Conservation (phyloP, 2,329 filamentous ascomycete genomes). For the Diplodia intermedia region DNA sequence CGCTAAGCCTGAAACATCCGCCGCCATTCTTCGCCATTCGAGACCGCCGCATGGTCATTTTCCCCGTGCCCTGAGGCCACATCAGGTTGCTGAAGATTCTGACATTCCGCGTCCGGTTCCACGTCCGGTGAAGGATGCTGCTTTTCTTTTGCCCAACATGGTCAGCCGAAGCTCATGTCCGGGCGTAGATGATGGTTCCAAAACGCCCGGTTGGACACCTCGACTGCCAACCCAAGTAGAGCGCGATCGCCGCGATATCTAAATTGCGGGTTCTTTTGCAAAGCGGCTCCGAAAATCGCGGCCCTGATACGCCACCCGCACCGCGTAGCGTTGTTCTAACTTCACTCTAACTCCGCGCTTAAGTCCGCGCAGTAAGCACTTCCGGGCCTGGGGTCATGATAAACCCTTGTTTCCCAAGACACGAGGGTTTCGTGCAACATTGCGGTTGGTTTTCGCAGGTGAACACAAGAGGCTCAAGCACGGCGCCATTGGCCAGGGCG, state of each 20-base stretch:
- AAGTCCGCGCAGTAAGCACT: background rate
- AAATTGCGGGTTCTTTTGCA: background rate
- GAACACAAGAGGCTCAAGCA: background rate
- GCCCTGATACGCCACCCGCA: background rate
- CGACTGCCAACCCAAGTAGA: background rate
- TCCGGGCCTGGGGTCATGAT: background rate
- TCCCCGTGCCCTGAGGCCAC: background rate
- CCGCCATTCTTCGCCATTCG: slow-evolving; percentile 8
- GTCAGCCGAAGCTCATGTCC: background rate
- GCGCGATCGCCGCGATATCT: background rate
- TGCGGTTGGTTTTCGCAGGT: background rate
- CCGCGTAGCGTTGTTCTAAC: background rate
- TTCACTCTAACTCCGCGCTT: background rate
- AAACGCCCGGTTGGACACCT: background rate
- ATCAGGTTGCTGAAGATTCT: background rate
- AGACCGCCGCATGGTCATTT: background rate
- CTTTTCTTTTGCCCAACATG: background rate
- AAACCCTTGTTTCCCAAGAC: background rate
- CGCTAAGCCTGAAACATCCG: slow-evolving; percentile 16
- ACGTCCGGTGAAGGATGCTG: background rate
- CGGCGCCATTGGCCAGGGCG: background rate
- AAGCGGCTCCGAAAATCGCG: background rate
- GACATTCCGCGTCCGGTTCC: background rate
- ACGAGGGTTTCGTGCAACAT: background rate
- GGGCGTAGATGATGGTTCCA: background rate